Conservation (phyloP, 1,284 basidiomycete species). For the Phellinidium pouzarii region DNA sequence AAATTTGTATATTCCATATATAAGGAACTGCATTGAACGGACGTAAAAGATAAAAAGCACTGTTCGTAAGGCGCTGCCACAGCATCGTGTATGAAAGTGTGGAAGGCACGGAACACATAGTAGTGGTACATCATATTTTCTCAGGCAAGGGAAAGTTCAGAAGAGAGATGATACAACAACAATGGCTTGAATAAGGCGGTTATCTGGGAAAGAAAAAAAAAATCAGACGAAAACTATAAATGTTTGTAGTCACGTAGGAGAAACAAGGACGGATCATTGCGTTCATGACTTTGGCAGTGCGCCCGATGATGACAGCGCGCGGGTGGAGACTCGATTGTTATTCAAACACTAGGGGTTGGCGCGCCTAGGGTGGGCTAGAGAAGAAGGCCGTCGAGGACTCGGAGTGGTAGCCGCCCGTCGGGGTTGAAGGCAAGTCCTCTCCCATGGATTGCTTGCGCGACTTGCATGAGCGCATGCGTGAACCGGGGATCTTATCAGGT, state of each 20-base stretch:
- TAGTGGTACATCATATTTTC: too few species aligned
- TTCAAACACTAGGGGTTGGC: slow-evolving; percentile 1
- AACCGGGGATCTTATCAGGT: slow-evolving; percentile 18
- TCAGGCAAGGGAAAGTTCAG: too few species aligned
- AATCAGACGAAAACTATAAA: not conserved
- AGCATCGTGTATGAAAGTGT: too few species aligned
- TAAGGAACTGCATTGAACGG: too few species aligned
- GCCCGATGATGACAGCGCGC: too few species aligned
- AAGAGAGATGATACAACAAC: too few species aligned
- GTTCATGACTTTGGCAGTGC: too few species aligned
- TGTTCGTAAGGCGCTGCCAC: too few species aligned
- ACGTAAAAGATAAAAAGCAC: too few species aligned
- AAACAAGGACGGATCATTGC: not conserved
- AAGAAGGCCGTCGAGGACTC: not conserved
- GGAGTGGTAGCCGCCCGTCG: not conserved
- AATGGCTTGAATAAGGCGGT: not conserved
- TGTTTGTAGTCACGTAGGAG: not conserved
- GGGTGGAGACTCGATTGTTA: too few species aligned
- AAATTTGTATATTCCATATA: too few species aligned
- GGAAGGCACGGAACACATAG: too few species aligned
- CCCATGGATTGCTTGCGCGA: slow-evolving; percentile 16
- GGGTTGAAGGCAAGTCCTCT: slow-evolving; percentile 1
- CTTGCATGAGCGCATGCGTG: slow-evolving; percentile 19
- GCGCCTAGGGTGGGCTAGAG: not conserved
- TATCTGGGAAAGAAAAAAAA: not conserved